These are phyloP conservation scores for Elsinoe arachidis DNA, from an alignment of 2,329 filamentous ascomycete species.

Conservation along the genomic window DNA sequence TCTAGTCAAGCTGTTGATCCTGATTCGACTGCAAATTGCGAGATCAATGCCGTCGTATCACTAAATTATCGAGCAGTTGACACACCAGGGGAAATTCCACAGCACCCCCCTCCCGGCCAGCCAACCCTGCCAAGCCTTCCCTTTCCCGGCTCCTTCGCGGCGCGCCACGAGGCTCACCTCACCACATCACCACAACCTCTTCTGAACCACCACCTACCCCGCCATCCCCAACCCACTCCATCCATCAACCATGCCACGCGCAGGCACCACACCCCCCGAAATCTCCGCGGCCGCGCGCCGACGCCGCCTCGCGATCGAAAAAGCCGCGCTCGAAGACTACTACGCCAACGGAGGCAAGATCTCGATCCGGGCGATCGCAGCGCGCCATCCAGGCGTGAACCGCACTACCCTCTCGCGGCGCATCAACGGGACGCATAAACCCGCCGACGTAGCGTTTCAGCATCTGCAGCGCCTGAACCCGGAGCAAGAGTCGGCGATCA, in stretches of 20 bases:
- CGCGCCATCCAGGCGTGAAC: conserved; percentile 3
- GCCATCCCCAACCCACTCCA: not conserved
- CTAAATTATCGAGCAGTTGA: not conserved
- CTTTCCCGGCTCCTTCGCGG: not conserved
- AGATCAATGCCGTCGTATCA: not conserved
- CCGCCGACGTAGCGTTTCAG: not conserved
- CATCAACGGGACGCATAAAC: conserved; percentile 8
- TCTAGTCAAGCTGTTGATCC: too few species aligned
- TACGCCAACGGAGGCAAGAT: conserved; percentile 3
- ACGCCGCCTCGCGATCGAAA: conserved; percentile 1
- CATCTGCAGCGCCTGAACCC: conserved; percentile 5
- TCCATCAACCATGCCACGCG: not conserved
- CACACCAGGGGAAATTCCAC: not conserved
- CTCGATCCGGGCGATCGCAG: conserved; percentile 6
- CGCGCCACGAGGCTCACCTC: conserved; percentile 3
- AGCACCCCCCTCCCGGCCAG: not conserved
- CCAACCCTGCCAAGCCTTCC: conserved; percentile 5
- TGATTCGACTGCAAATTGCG: too few species aligned
- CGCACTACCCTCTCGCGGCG: conserved; percentile 4
- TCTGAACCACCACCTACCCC: conserved; percentile 8
- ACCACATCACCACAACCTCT: conserved; percentile 9
- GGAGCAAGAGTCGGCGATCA: conserved; percentile 3
- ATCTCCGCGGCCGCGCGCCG: conserved; percentile 1
- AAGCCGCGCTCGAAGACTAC: conserved; percentile 9
- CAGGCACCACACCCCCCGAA: conserved; percentile 7